Conservation (phyloP, 2,329 filamentous ascomycete genomes). For the Mollisia scopiformis region DNA sequence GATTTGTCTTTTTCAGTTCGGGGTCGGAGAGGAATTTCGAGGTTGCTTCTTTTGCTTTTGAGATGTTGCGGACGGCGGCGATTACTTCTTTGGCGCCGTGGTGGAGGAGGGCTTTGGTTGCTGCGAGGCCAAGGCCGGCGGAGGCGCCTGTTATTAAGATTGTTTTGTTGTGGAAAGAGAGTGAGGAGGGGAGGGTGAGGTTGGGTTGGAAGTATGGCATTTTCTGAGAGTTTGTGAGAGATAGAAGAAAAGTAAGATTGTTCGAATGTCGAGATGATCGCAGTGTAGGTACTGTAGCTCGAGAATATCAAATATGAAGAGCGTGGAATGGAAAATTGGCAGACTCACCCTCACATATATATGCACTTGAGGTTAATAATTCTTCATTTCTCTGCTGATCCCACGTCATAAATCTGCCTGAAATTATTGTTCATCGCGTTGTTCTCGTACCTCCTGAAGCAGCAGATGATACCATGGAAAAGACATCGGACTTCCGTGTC, state of each 20-base stretch:
- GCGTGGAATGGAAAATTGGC: neutral
- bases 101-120: slow-evolving; percentile 8
- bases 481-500: neutral
- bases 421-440: neutral
- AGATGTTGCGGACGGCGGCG: slow-evolving; percentile 3
- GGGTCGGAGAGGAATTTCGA: slow-evolving; percentile 10
- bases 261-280: neutral
- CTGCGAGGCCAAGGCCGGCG: slow-evolving; percentile 13
- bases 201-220: slow-evolving; percentile 10
- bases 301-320: neutral
- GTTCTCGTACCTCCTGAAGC: neutral
- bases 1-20: slow-evolving; percentile 2
- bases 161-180: slow-evolving; percentile 8
- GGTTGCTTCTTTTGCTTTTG: slow-evolving; percentile 3
- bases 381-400: neutral
- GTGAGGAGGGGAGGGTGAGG: neutral
- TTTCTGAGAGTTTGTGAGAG: neutral
- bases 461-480: neutral
- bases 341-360: neutral
- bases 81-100: slow-evolving; percentile 11
- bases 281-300: neutral
- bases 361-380: neutral
- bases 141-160: slow-evolving; percentile 16
- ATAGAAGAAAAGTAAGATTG: neutral
- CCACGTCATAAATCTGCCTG: neutral